Evolutionary conservation across 306 rosid species (phyloP), one percentile per base, ranked within the genome.

Genomic region (Gastrolobium bilobum): DNA sequence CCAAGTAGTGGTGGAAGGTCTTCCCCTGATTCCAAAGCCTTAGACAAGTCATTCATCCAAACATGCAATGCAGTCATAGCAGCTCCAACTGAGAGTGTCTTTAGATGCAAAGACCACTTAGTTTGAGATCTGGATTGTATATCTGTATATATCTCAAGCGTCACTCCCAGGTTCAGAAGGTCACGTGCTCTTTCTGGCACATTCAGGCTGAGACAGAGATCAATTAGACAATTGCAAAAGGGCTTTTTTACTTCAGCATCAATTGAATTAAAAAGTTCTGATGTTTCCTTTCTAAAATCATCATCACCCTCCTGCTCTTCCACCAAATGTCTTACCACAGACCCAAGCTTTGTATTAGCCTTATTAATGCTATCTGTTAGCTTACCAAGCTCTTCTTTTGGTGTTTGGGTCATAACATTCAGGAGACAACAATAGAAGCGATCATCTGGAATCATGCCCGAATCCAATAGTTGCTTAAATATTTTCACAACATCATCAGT

Each of bases 41-140:
- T 86, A 15, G 88, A 79, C 79, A 95, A 83, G 87, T 95, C 97
- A 81, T 82, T 84, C 44, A 92, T 86, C 99, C 99, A 95, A 82
- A 85, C 89, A 72, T 87, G 93, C 38, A 95, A 82, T 1, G 96
- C 95, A 4, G 96, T 95, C 20, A 90, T 81, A 70, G 93, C 97
- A 59, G 99, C 97, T 51, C 97, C 98, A 59, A 90, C 86, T 8
- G 99, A 95, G 68, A 95, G 98, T 59, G 86, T 87, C 85, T 91
- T 95, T 30, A 95, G 84, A 86, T 92, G 79, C 68, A 95, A 85
- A 76, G 94, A 93, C 99, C 99, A 95, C 35, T 85, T 90, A 69
- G 88, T 82, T 70, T 86, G 80, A 73, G 97, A 82, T 84, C 85
- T 88, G 34, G 93, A 83, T 75, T 92, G 97, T 58, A 94, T 54